These are phyloP conservation scores for Papiliotrema terrestris DNA, from an alignment of 1,284 basidiomycete species.

Conservation along the genomic window DNA sequence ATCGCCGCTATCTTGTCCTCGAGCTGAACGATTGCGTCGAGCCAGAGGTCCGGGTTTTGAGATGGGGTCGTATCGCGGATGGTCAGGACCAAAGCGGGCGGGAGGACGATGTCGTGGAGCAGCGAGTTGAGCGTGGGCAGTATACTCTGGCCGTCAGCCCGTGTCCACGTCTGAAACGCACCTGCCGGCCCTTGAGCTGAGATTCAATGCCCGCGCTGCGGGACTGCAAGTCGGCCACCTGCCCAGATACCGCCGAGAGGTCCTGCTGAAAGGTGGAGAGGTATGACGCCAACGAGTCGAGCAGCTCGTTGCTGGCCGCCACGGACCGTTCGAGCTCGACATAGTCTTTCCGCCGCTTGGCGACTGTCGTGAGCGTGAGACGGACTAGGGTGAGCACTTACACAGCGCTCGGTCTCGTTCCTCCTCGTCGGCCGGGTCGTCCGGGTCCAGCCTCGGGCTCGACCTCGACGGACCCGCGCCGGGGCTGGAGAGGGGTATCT, in stretches of 20 bases:
- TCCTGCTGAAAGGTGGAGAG: conserved; percentile 93
- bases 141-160: conserved; percentile 61
- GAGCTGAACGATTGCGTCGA: conserved; percentile 71
- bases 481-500: conserved; percentile 6
- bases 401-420: conserved; percentile 21
- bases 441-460: background rate
- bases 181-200: conserved; percentile 74
- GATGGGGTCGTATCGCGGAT: conserved; percentile 80
- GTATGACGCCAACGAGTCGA: conserved; percentile 83
- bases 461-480: conserved; percentile 28
- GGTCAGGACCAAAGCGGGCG: conserved; percentile 70
- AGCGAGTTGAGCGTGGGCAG: conserved; percentile 80
- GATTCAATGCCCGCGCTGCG: conserved; percentile 85
- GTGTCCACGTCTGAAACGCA: conserved; percentile 46
- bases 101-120: conserved; percentile 73
- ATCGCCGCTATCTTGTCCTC: conserved; percentile 69
- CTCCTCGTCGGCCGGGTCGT: conserved; percentile 8
- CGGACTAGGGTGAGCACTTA: conserved; percentile 4
- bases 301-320: conserved; percentile 53
- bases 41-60: conserved; percentile 66
- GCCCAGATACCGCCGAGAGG: conserved; percentile 85
- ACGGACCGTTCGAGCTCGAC: conserved; percentile 38
- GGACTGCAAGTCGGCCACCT: conserved; percentile 88
- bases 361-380: conserved; percentile 22
- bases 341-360: conserved; percentile 34